These are phyloP conservation scores for Aspergillus baeticus DNA, from an alignment of 495 filamentous ascomycete genomes.

Conservation along the genomic window DNA sequence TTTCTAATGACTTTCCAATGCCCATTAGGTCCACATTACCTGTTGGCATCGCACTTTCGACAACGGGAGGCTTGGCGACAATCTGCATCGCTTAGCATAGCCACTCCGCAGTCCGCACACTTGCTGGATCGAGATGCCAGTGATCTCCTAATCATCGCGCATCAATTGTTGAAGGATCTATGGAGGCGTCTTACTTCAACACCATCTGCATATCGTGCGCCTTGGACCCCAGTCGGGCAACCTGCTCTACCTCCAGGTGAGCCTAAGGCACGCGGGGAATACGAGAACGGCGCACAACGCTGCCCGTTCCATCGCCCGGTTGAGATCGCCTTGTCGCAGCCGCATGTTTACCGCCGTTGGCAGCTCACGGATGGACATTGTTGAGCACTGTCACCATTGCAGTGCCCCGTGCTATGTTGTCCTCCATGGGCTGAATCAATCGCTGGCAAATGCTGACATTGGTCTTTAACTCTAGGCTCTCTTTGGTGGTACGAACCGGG, in stretches of 20 bases:
- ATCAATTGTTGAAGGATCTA: background rate
- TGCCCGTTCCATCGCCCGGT: no score
- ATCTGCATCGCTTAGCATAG: background rate
- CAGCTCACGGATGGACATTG: no score
- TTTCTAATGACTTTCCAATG: background rate
- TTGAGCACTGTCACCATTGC: no score
- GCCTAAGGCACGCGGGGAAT: background rate
- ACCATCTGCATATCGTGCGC: background rate
- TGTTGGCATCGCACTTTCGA: background rate
- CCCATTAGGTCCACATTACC: background rate
- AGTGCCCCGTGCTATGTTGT: no score
- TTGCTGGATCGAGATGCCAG: background rate
- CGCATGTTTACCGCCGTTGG: no score
- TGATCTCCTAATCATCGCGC: background rate
- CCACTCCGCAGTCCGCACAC: background rate
- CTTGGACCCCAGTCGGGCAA: background rate
- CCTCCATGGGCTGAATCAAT: no score
- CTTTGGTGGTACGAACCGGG: no score
- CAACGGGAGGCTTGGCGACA: background rate
- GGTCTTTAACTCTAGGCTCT: no score
- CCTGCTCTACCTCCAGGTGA: background rate
- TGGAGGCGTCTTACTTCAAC: background rate
- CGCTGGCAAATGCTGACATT: no score
- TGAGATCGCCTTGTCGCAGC: no score
- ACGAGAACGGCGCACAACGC: no score